Conservation (phyloP, 345 rosid species). For the Eucalyptus virginea region DNA sequence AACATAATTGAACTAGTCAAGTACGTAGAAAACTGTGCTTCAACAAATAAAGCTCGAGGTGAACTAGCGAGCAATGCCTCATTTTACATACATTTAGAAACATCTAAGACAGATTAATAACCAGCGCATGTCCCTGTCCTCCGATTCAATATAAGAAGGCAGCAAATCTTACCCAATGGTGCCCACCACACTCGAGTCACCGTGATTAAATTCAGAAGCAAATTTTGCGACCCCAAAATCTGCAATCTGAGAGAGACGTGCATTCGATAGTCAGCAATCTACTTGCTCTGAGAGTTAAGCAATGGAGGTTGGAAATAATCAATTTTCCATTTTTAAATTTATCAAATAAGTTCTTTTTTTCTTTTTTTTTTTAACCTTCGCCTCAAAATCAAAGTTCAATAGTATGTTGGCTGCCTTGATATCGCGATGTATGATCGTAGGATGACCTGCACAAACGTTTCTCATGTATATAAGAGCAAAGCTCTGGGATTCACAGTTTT, state of each 20-base stretch:
- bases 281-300: no score
- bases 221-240: slow-evolving; percentile 91
- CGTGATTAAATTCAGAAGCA: slow-evolving; percentile 66
- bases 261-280: neutral
- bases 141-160: no score
- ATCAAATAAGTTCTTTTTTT: neutral
- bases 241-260: slow-evolving; percentile 42
- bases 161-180: slow-evolving; percentile 59
- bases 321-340: neutral
- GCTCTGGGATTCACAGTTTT: neutral
- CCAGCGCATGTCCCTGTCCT: neutral
- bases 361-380: slow-evolving; percentile 36
- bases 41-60: neutral
- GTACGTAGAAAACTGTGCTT: no score
- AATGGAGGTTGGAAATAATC: neutral
- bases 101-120: neutral
- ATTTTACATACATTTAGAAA: neutral
- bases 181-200: no score
- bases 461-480: neutral
- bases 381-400: slow-evolving; percentile 81
- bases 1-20: neutral
- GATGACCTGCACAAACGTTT: slow-evolving; percentile 43
- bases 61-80: neutral
- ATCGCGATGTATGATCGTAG: slow-evolving; percentile 87
- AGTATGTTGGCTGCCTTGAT: slow-evolving; percentile 83